A percentile compares a stretch with the other conserved stretches of the same genome.
These are phyloP conservation scores for Vairimorpha necatrix DNA, from an alignment of 371 early-diverging fungal species.

Conservation along the genomic window DNA sequence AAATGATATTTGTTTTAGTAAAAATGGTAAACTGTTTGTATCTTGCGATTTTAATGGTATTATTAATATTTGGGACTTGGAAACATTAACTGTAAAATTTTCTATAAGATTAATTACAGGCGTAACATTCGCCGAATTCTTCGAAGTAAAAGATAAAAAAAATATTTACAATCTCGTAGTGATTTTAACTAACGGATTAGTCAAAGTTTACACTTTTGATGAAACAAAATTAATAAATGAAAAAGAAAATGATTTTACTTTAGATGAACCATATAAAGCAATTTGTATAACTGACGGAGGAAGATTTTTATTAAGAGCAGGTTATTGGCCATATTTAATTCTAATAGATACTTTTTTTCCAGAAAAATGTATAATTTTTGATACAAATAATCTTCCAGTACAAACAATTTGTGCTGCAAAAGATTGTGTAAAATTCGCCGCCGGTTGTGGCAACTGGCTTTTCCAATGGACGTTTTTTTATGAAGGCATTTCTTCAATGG, in stretches of 20 bases:
- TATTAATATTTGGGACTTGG: constrained; percentile 49
- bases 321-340: constrained; percentile 62
- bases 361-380: constrained; percentile 56
- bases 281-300: constrained; percentile 63
- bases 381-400: constrained; percentile 54
- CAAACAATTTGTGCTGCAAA: constrained; percentile 57
- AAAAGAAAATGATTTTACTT: constrained; percentile 36
- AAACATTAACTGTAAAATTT: constrained; percentile 23
- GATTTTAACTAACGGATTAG: constrained; percentile 41
- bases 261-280: constrained; percentile 51
- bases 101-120: constrained; percentile 17
- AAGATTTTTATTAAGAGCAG: constrained; percentile 55
- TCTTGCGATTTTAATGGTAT: constrained; percentile 60
- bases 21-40: constrained; percentile 50
- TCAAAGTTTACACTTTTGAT: constrained; percentile 38
- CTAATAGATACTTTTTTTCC: constrained; percentile 53
- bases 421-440: constrained; percentile 56
- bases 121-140: constrained; percentile 60
- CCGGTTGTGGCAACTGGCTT: constrained; percentile 30
- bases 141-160: constrained; percentile 24
- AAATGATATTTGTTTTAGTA: constrained; percentile 57
- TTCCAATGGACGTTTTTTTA: constrained; percentile 40
- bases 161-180: constrained; percentile 40
- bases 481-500: constrained; percentile 20
- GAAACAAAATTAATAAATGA: constrained; percentile 19